These are phyloP conservation scores for Paecilomyces niveus DNA, from an alignment of 2,329 filamentous ascomycete species.

Conservation along the genomic window DNA sequence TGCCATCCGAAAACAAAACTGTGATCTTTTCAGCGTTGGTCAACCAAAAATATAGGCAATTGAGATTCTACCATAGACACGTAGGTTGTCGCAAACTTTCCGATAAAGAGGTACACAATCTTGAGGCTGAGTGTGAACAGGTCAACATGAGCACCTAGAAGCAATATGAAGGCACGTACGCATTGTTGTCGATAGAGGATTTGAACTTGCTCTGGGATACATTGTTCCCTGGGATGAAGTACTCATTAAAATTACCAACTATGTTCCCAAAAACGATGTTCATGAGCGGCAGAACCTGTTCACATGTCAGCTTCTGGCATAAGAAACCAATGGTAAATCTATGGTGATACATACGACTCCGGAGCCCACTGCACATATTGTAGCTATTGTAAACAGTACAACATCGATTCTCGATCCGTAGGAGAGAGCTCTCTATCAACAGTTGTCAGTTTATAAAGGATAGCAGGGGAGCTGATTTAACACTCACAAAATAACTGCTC, in stretches of 20 bases:
- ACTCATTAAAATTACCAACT: slow-evolving; percentile 46
- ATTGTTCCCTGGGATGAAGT: slow-evolving; percentile 38
- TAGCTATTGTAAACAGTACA: not conserved
- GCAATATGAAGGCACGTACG: slow-evolving; percentile 11
- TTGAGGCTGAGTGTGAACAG: slow-evolving; percentile 35
- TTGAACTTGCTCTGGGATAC: slow-evolving; percentile 44
- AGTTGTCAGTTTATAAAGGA: not conserved
- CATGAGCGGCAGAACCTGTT: slow-evolving; percentile 43
- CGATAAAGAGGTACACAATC: slow-evolving; percentile 53
- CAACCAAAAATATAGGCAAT: slow-evolving; percentile 1
- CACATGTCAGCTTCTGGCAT: not conserved
- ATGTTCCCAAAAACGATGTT: slow-evolving; percentile 52
- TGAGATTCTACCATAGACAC: slow-evolving; percentile 42
- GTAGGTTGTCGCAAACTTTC: slow-evolving; percentile 49
- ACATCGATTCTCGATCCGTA: not conserved
- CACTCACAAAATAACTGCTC: not conserved
- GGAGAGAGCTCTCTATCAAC: not conserved
- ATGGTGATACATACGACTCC: not conserved
- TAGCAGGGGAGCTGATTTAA: not conserved
- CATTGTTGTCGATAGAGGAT: slow-evolving; percentile 39
- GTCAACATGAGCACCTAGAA: not conserved
- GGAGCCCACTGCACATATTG: not conserved
- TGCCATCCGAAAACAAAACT: slow-evolving; percentile 44
- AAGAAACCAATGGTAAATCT: not conserved
- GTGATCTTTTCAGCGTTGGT: not conserved